These are phyloP conservation scores for Mycena chlorophos DNA, from an alignment of 768 basidiomycete genomes.

Conservation along the genomic window DNA sequence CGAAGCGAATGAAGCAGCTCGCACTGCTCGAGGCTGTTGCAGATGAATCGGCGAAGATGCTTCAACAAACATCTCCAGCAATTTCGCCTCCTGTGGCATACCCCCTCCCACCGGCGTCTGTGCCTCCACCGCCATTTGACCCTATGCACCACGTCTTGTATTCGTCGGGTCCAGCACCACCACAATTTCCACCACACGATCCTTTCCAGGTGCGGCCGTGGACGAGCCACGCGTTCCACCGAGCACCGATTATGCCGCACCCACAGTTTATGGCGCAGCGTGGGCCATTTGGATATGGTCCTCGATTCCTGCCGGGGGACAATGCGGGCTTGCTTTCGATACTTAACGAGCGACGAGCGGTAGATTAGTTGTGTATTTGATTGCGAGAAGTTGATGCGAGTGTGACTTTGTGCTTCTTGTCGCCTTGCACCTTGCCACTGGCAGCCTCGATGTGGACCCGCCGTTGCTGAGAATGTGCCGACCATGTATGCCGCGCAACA, in stretches of 20 bases:
- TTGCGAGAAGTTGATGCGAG: slow-evolving; percentile 1
- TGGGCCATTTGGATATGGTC: slow-evolving; percentile 3
- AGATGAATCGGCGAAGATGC: slow-evolving; percentile 68
- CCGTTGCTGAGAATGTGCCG: slow-evolving; percentile 7
- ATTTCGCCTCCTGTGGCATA: slow-evolving; percentile 4
- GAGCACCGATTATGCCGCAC: slow-evolving; percentile 50
- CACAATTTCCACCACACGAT: slow-evolving; percentile 10
- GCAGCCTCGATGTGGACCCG: slow-evolving; percentile 2
- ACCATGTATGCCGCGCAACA: slow-evolving; percentile 28
- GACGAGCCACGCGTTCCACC: slow-evolving; percentile 33
- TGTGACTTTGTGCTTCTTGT: not conserved
- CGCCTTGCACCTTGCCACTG: not conserved
- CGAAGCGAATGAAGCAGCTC: slow-evolving; percentile 66
- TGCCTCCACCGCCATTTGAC: slow-evolving; percentile 19
- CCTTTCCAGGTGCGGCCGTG: slow-evolving; percentile 35
- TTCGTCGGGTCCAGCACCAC: slow-evolving; percentile 11
- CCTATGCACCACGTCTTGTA: slow-evolving; percentile 22
- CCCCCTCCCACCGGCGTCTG: slow-evolving; percentile 22
- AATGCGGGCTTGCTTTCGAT: slow-evolving; percentile 24
- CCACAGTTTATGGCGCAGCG: slow-evolving; percentile 43
- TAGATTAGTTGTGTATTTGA: slow-evolving; percentile 4
- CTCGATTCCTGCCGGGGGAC: not conserved
- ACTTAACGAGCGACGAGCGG: slow-evolving; percentile 20
- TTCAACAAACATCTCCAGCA: slow-evolving; percentile 8
- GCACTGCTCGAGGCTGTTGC: slow-evolving; percentile 72